Conservation (phyloP, 768 basidiomycete species). For the Roridomyces roridus region DNA sequence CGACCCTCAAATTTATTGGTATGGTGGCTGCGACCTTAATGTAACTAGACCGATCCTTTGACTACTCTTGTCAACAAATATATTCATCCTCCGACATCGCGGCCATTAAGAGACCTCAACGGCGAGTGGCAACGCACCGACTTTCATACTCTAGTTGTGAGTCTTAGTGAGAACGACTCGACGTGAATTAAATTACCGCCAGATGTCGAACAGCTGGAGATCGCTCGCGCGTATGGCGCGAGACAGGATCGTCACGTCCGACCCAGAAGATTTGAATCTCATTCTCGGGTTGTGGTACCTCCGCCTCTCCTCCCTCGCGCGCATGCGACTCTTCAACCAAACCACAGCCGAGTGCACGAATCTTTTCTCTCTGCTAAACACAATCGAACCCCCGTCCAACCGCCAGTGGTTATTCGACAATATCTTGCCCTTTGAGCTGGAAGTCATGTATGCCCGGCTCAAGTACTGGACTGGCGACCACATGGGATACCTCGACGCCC, state of each 20-base stretch:
- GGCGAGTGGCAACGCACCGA: constrained; percentile 79
- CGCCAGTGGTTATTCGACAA: constrained; percentile 66
- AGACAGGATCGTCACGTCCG: constrained; percentile 72
- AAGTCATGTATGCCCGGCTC: constrained; percentile 75
- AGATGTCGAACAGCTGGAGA: constrained; percentile 93
- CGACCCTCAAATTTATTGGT: constrained; percentile 60
- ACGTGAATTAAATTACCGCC: constrained; percentile 11
- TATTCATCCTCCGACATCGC: constrained; percentile 75
- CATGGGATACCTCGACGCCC: constrained; percentile 80
- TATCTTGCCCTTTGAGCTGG: constrained; percentile 64
- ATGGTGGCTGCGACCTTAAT: constrained; percentile 66
- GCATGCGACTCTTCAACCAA: constrained; percentile 86
- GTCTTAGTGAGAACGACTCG: constrained; percentile 32
- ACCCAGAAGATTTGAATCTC: constrained; percentile 69
- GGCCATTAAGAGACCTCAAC: constrained; percentile 73
- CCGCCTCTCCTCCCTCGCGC: constrained; percentile 77
- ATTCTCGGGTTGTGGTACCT: constrained; percentile 87
- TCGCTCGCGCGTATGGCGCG: constrained; percentile 84
- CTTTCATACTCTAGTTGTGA: constrained; percentile 82
- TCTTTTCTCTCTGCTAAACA: constrained; percentile 73
- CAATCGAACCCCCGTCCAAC: constrained; percentile 56
- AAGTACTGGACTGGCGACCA: constrained; percentile 85
- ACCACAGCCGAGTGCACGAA: constrained; percentile 85
- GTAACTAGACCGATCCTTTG: constrained; percentile 82
- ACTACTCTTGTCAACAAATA: constrained; percentile 84